Evolutionary conservation across 2,329 filamentous ascomycete species (phyloP), one percentile per base, ranked within the genome.

Genomic region (Raffaelea ambrosiae): DNA sequence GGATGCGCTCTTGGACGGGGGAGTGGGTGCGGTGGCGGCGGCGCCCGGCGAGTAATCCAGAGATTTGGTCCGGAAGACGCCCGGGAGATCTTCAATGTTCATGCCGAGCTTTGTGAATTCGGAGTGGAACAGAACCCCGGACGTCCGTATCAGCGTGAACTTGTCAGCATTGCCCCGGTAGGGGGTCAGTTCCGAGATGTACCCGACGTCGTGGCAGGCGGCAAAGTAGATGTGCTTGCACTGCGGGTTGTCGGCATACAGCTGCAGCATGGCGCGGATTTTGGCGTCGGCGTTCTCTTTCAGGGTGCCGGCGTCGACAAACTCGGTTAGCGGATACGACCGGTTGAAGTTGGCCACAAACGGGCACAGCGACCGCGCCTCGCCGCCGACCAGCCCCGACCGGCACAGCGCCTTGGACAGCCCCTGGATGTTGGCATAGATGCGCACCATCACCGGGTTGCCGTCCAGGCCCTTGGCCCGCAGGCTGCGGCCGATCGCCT

Each of bases 141-240:
- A 48, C 3, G 64, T 60, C 49, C 69, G 70, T 40, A 83, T 59
- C 11, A 82, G 70, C 1, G 77, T 81, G 50, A 82, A 71, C 44
- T 70, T 69, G 21, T 75, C 67, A 8, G 62, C 59, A 49, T 70
- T 67, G 40, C 70, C 71, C 40, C 63, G 64, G 55, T 76, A 74
- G 8, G 74, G 73, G 5, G 69, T 73, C 22, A 84, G 63, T 43
- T 80, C 68, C 8, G 74, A 71, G 41, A 80, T 62, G 57, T 83
- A 81, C 44, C 73, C 72, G 21, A 67, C 67, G 54, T 83, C 76
- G 54, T 83, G 78, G 55, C 79, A 83, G 36, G 73, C 78, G 5
- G 77, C 81, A 49, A 81, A 77, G 56, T 76, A 77, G 33, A 84
- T 79, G 57, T 82, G 79, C 54, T 76, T 78, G 64, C 81, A 84